Conservation (phyloP, 257 asterid species). For the Asclepias syriaca region DNA sequence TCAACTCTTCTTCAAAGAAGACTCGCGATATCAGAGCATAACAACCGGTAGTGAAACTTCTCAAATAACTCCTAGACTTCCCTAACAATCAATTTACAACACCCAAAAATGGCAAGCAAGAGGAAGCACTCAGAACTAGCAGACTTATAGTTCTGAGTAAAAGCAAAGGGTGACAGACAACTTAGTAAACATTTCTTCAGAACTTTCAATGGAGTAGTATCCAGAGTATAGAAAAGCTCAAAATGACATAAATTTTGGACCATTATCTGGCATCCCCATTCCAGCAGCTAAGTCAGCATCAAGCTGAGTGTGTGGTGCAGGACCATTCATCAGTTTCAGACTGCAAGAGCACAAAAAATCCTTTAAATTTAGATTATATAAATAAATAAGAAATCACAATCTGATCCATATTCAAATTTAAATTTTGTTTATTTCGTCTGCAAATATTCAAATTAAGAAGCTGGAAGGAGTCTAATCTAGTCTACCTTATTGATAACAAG, state of each 20-base stretch:
- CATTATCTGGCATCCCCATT: slow-evolving; percentile 95
- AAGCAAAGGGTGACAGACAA: not conserved
- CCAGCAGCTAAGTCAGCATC: slow-evolving; percentile 95
- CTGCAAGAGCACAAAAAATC: slow-evolving; percentile 24
- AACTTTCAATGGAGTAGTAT: not conserved
- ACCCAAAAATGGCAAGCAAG: not conserved
- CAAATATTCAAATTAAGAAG: not conserved
- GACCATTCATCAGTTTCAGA: slow-evolving; percentile 73
- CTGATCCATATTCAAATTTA: not conserved
- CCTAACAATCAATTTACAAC: not conserved
- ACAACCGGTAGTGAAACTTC: no score
- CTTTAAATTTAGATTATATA: not conserved
- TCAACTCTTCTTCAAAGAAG: no score
- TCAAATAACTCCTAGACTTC: no score
- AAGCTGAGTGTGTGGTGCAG: slow-evolving; percentile 80
- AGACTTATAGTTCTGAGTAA: not conserved
- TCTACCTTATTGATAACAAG: not conserved
- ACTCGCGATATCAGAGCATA: no score
- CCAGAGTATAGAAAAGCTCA: slow-evolving; percentile 7
- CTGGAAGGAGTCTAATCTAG: not conserved
- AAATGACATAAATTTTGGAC: slow-evolving; percentile 74
- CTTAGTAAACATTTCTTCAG: not conserved
- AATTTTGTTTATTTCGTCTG: not conserved
- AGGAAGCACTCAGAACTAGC: not conserved
- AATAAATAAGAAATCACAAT: no score